phyloP scores from a whole-genome alignment of 805 yeast genomes.

The Huiozyma sinensis region DNA sequence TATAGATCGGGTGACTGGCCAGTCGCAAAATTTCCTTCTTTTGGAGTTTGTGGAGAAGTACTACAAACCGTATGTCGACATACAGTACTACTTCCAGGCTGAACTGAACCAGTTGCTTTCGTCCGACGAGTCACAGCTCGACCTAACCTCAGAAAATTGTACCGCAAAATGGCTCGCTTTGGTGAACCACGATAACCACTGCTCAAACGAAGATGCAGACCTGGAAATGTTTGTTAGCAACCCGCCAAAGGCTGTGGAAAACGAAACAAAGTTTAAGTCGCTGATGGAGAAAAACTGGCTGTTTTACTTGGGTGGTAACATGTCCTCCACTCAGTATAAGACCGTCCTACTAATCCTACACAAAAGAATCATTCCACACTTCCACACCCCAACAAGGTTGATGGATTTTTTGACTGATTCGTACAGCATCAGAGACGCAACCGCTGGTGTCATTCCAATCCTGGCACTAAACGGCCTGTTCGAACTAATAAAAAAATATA shows the following conservation, averaged over 20 bases:
- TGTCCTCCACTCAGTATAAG: constrained; percentile 51
- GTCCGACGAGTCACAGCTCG: constrained; percentile 16
- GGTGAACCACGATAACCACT: constrained; percentile 27
- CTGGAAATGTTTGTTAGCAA: constrained; percentile 31
- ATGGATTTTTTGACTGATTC: constrained; percentile 94
- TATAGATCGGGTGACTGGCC: constrained; percentile 36
- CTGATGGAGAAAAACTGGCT: constrained; percentile 67
- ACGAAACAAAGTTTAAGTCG: constrained; percentile 40
- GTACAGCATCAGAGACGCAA: constrained; percentile 37
- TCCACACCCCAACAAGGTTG: constrained; percentile 66
- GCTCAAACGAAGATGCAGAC: constrained; percentile 26
- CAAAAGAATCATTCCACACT: constrained; percentile 71
- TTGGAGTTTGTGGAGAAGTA: constrained; percentile 48
- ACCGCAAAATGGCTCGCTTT: constrained; percentile 32
- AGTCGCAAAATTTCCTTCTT: constrained; percentile 35
- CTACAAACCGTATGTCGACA: constrained; percentile 56
- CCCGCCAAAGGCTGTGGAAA: constrained; percentile 37
- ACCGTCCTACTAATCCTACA: constrained; percentile 61
- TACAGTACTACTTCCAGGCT: constrained; percentile 62
- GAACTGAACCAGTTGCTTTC: constrained; percentile 30
- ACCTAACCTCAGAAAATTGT: constrained; percentile 9
- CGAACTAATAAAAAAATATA: constrained; percentile 68
- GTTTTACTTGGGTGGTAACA: constrained; percentile 39
- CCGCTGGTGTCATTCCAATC: constrained; percentile 53
- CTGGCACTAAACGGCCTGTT: constrained; percentile 81